These are phyloP conservation scores for Dipteronia dyeriana DNA, from an alignment of 345 rosid species.

Conservation along the genomic window DNA sequence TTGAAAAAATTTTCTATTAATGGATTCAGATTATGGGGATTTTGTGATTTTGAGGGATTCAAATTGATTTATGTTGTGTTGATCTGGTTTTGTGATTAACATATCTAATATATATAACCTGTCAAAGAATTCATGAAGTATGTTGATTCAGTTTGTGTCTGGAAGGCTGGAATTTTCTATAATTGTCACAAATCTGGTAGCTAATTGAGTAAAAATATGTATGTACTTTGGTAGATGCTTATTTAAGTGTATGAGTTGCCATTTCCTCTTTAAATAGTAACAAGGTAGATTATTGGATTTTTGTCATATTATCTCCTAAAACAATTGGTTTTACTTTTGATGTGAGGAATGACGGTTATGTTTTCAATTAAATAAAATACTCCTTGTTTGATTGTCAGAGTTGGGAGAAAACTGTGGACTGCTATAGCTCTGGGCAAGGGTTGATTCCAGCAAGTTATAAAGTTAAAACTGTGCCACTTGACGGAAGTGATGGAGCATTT, in stretches of 20 bases:
- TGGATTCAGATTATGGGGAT: too few relatives aligned
- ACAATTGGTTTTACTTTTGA: background rate
- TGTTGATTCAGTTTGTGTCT: background rate
- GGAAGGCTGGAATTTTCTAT: background rate
- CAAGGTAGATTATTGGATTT: background rate
- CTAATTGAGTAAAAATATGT: conserved; percentile 1
- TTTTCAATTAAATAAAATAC: background rate
- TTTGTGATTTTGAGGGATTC: too few relatives aligned
- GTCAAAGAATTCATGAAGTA: too few relatives aligned
- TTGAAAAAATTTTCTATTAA: too few relatives aligned
- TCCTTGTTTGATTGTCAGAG: conserved; percentile 53
- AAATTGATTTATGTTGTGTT: too few relatives aligned
- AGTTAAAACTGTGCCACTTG: conserved; percentile 67
- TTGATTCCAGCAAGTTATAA: conserved; percentile 97
- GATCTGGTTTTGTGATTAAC: too few relatives aligned
- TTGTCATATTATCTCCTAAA: background rate
- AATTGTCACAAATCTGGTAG: background rate
- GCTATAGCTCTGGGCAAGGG: conserved; percentile 95
- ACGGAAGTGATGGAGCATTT: conserved; percentile 56
- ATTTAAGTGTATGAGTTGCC: background rate
- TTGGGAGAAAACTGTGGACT: conserved; percentile 99
- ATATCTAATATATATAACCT: too few relatives aligned
- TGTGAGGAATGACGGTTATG: background rate
- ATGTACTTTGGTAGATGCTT: background rate
- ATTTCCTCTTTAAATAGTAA: background rate